These are phyloP conservation scores for Saccharomyces hybrid DNA, from an alignment of 1,139 yeast genomes.

Conservation along the genomic window DNA sequence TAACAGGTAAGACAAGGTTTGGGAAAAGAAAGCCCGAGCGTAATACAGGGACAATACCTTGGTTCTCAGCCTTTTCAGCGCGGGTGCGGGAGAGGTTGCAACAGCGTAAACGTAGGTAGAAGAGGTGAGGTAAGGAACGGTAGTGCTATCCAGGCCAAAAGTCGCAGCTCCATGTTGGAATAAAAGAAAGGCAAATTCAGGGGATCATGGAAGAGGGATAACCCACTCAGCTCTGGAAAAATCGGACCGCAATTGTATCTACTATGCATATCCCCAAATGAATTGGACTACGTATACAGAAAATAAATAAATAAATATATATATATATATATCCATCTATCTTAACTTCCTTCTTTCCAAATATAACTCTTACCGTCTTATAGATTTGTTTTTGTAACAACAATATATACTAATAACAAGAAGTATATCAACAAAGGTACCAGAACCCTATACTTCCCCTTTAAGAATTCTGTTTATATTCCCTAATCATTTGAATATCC, in stretches of 20 bases:
- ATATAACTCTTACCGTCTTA: too few species aligned
- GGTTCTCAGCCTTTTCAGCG: constrained; percentile 1
- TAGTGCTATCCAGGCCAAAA: neutral
- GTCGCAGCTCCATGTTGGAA: neutral
- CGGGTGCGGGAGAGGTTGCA: neutral
- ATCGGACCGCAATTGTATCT: neutral
- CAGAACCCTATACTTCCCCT: neutral
- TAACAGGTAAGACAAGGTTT: constrained; percentile 4
- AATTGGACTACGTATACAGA: neutral
- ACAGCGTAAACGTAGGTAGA: neutral
- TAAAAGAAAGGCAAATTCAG: neutral
- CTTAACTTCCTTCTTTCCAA: too few species aligned
- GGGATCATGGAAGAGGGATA: neutral
- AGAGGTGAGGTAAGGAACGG: neutral
- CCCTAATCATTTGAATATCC: neutral
- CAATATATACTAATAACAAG: too few species aligned
- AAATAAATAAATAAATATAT: neutral
- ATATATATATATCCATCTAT: neutral
- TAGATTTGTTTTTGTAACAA: too few species aligned
- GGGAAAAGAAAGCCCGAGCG: neutral
- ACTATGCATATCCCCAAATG: neutral
- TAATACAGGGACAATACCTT: neutral
- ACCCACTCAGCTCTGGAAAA: neutral
- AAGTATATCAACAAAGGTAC: too few species aligned
- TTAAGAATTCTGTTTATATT: neutral